Conservation (phyloP, 306 rosid species). For the Vigna radiata region DNA sequence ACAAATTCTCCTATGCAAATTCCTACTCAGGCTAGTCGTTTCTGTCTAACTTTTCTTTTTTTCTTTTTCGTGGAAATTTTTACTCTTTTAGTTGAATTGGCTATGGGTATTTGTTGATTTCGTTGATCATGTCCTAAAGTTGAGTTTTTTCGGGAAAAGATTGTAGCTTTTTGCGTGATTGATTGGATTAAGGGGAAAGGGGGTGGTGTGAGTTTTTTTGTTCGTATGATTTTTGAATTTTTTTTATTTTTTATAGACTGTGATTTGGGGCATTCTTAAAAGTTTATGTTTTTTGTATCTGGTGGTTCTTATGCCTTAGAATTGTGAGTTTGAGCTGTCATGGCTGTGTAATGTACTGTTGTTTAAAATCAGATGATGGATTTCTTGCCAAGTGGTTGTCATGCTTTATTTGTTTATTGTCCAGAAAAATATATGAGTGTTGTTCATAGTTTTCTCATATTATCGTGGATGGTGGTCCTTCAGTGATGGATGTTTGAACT, state of each 20-base stretch:
- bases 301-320: background rate
- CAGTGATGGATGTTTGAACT: conserved; percentile 30
- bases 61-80: conserved; percentile 1
- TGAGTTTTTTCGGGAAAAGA: background rate
- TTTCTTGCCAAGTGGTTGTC: conserved; percentile 22
- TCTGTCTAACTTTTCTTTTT: background rate
- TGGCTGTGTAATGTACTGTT: conserved; percentile 13
- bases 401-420: background rate
- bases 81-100: conserved; percentile 3
- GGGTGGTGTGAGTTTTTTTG: conserved; percentile 1
- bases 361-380: conserved; percentile 16
- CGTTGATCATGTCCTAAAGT: conserved; percentile 23
- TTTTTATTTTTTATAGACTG: background rate
- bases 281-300: background rate
- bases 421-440: background rate
- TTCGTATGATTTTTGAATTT: conserved; percentile 16
- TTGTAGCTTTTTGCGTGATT: conserved; percentile 19
- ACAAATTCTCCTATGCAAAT: conserved; percentile 51
- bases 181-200: background rate
- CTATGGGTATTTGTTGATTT: conserved; percentile 43
- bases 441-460: conserved; percentile 23
- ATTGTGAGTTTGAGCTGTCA: conserved; percentile 31
- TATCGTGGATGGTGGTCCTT: conserved; percentile 8
- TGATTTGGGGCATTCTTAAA: conserved; percentile 9
- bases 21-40: conserved; percentile 55